Evolutionary conservation across 441 rosid genomes (phyloP).

Genomic region (Macaranga tanarius): DNA sequence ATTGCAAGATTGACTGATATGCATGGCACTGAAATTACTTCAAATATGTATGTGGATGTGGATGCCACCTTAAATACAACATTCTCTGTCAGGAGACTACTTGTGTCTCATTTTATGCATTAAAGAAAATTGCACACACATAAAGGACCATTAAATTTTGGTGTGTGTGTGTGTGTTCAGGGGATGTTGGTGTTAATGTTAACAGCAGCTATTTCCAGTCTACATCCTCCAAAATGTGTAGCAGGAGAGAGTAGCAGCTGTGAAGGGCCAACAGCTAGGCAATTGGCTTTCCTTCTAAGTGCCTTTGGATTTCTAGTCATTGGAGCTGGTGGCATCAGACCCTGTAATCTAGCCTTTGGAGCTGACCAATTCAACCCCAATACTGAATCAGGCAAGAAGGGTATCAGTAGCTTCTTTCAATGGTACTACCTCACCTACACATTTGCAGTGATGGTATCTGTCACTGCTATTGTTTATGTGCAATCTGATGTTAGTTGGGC

Average conservation of each 20-base stretch:
- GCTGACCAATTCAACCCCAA: conserved; percentile 48
- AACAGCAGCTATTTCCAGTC: conserved; percentile 36
- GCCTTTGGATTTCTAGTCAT: conserved; percentile 32
- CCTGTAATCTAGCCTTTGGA: conserved; percentile 48
- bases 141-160: not conserved
- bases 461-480: conserved; percentile 33
- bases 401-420: conserved; percentile 41
- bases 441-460: conserved; percentile 33
- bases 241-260: conserved; percentile 21
- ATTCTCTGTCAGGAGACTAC: too few relatives aligned
- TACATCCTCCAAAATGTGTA: conserved; percentile 44
- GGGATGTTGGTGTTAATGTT: conserved; percentile 41
- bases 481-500: conserved; percentile 42
- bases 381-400: conserved; percentile 36
- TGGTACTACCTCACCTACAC: conserved; percentile 48
- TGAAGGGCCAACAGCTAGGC: conserved; percentile 32
- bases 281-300: conserved; percentile 29
- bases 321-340: conserved; percentile 49
- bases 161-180: conserved; percentile 21
- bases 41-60: too few relatives aligned
- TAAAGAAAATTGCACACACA: too few relatives aligned
- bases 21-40: too few relatives aligned
- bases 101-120: too few relatives aligned
- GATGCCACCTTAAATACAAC: too few relatives aligned
- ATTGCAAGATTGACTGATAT: too few relatives aligned